phyloP scores from a whole-genome alignment of 768 basidiomycete species.

The Amanita jacksonii region DNA sequence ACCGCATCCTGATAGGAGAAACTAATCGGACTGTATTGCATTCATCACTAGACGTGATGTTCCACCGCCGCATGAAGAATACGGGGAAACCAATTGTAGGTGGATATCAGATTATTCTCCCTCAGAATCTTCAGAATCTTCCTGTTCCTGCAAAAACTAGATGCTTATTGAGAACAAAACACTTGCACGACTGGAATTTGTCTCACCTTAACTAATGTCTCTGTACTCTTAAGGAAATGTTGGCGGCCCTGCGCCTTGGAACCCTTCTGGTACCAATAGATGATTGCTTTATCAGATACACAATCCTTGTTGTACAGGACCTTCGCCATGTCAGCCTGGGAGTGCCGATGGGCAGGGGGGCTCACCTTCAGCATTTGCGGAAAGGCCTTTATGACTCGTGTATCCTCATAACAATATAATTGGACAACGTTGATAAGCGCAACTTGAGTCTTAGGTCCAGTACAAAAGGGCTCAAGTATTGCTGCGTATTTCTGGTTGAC shows the following conservation, averaged over 20 bases:
- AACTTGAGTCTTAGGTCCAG: conserved; percentile 83
- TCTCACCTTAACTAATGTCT: conserved; percentile 78
- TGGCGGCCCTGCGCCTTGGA: conserved; percentile 92
- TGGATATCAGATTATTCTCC: conserved; percentile 42
- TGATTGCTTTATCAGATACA: conserved; percentile 90
- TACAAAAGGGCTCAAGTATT: conserved; percentile 85
- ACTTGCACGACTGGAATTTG: conserved; percentile 4
- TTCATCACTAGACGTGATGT: background rate
- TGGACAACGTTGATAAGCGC: conserved; percentile 93
- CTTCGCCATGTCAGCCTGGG: conserved; percentile 26
- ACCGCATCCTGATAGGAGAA: background rate
- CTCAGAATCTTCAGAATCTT: conserved; percentile 71
- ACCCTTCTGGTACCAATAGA: conserved; percentile 98
- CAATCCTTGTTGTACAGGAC: conserved; percentile 95
- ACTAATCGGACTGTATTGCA: background rate
- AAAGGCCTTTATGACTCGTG: conserved; percentile 90
- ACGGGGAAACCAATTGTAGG: background rate
- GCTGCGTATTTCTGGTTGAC: conserved; percentile 64
- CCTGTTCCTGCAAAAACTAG: conserved; percentile 90
- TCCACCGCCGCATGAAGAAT: background rate
- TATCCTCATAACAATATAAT: conserved; percentile 94
- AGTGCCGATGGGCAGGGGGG: conserved; percentile 14
- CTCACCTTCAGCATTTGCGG: conserved; percentile 81
- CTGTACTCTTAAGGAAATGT: conserved; percentile 86
- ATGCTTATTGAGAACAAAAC: background rate